Evolutionary conservation across 768 basidiomycete genomes (phyloP).

Genomic region (Suillus fuscotomentosus): DNA sequence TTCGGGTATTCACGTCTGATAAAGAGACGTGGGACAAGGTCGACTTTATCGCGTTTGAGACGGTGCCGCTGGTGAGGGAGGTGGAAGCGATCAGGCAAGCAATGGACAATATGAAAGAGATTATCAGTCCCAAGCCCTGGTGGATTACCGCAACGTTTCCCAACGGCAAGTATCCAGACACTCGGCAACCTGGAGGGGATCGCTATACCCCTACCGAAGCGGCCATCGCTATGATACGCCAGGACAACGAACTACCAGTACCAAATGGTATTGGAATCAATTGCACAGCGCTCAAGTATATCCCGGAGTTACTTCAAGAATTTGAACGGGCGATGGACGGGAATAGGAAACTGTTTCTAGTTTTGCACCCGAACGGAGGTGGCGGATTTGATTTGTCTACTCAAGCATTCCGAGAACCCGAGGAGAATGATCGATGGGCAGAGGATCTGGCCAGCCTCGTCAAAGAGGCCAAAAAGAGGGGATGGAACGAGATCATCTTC

Average conservation of each 20-base stretch:
- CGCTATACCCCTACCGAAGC: slow-evolving; percentile 38
- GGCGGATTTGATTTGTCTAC: slow-evolving; percentile 49
- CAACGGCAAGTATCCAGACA: slow-evolving; percentile 45
- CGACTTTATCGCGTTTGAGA: slow-evolving; percentile 76
- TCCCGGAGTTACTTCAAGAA: slow-evolving; percentile 39
- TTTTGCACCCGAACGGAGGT: slow-evolving; percentile 74
- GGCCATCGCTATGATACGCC: slow-evolving; percentile 38
- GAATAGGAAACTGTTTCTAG: slow-evolving; percentile 43
- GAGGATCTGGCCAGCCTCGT: slow-evolving; percentile 26
- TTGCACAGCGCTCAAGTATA: slow-evolving; percentile 53
- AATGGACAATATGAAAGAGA: slow-evolving; percentile 5
- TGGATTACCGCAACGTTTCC: slow-evolving; percentile 74
- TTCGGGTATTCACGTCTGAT: slow-evolving; percentile 52
- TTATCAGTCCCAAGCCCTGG: slow-evolving; percentile 51
- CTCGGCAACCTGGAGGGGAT: slow-evolving; percentile 21
- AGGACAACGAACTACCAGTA: slow-evolving; percentile 19
- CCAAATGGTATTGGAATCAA: slow-evolving; percentile 72
- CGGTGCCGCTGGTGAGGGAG: slow-evolving; percentile 67
- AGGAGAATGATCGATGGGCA: slow-evolving; percentile 33
- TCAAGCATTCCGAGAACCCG: slow-evolving; percentile 39
- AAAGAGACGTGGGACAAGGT: slow-evolving; percentile 50
- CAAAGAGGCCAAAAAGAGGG: slow-evolving; percentile 13
- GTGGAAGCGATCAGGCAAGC: slow-evolving; percentile 63
- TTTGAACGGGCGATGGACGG: slow-evolving; percentile 29
- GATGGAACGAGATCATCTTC: slow-evolving; percentile 53